phyloP scores from a whole-genome alignment of 1,284 basidiomycete genomes.

The Entoloma clypeatum region DNA sequence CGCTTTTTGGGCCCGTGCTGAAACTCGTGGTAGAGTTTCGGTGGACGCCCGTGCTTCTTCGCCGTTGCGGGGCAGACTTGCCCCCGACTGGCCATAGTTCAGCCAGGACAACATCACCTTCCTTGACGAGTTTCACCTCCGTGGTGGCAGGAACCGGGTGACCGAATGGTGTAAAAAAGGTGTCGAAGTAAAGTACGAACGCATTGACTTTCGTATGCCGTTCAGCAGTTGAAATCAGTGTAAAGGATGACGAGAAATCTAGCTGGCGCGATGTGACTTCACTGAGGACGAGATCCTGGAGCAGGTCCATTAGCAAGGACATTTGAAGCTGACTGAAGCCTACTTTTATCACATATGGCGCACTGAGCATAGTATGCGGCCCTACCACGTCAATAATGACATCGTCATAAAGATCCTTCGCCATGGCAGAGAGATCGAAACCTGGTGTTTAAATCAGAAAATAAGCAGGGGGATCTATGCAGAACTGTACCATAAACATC shows the following conservation, averaged over 20 bases:
- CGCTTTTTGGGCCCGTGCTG: conserved; percentile 85
- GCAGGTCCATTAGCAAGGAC: conserved; percentile 2
- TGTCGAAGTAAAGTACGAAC: conserved; percentile 93
- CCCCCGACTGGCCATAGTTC: conserved; percentile 75
- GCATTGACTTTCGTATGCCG: conserved; percentile 69
- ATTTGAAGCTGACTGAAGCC: conserved; percentile 13
- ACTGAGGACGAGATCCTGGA: conserved; percentile 70
- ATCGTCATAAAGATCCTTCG: conserved; percentile 65
- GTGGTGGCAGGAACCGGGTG: conserved; percentile 49
- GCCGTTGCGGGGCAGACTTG: conserved; percentile 49
- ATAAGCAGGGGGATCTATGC: background rate
- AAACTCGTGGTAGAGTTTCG: conserved; percentile 71
- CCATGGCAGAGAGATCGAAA: conserved; percentile 83
- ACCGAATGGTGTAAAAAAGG: conserved; percentile 76
- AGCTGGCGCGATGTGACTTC: conserved; percentile 67
- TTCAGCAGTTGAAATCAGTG: conserved; percentile 55
- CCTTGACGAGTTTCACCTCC: conserved; percentile 49
- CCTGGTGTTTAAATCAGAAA: conserved; percentile 41
- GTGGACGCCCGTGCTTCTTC: conserved; percentile 42
- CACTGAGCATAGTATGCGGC: conserved; percentile 66
- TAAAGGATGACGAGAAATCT: conserved; percentile 77
- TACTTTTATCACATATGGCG: conserved; percentile 69
- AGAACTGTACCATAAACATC: conserved; percentile 76
- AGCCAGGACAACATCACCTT: conserved; percentile 60
- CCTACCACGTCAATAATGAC: conserved; percentile 81